Conservation (phyloP, 495 filamentous ascomycete genomes). For the Umbilicaria muhlenbergii region DNA sequence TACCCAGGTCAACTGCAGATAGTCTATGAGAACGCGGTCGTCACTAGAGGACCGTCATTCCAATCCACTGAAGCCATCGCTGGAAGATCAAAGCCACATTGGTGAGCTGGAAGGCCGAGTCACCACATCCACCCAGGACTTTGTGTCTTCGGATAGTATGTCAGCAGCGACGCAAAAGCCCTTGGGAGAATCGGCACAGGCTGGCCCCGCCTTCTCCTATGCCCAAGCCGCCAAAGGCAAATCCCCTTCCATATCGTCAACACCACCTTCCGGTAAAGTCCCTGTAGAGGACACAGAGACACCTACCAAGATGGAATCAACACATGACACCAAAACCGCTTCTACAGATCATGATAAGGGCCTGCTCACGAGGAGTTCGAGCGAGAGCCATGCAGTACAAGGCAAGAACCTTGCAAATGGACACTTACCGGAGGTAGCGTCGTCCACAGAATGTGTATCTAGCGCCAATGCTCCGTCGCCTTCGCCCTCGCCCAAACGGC, state of each 20-base stretch:
- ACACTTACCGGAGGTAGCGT: no score
- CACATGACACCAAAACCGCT: conserved; percentile 13
- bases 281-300: conserved; percentile 18
- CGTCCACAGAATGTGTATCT: no score
- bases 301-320: conserved; percentile 11
- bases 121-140: not conserved
- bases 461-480: no score
- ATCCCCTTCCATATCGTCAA: conserved; percentile 22
- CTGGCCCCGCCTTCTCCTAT: conserved; percentile 58
- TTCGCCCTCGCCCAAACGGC: no score
- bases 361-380: not conserved
- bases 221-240: conserved; percentile 84
- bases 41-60: not conserved
- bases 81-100: not conserved
- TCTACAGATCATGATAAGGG: conserved; percentile 1
- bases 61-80: no score
- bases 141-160: conserved; percentile 3
- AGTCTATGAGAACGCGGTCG: not conserved
- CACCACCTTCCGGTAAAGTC: conserved; percentile 22
- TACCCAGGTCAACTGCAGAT: not conserved
- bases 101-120: conserved; percentile 1
- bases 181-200: conserved; percentile 1
- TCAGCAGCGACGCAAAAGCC: conserved; percentile 9
- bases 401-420: no score
- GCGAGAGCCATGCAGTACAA: no score